These are phyloP conservation scores for Tulasnella calospora DNA, from an alignment of 768 basidiomycete species.

Conservation along the genomic window DNA sequence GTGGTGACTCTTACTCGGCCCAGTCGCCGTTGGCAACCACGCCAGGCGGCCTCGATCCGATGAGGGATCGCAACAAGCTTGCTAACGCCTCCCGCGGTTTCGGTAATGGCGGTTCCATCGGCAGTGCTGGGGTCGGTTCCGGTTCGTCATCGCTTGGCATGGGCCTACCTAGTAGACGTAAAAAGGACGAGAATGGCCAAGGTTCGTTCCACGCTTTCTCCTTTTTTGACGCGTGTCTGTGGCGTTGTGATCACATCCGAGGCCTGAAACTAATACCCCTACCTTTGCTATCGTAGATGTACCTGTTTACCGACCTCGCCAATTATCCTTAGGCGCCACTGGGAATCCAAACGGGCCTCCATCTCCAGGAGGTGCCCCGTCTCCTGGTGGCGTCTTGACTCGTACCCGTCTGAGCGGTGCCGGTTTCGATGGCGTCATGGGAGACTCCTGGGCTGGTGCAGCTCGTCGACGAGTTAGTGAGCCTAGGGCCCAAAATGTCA, in stretches of 20 bases:
- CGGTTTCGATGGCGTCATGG: conserved; percentile 27
- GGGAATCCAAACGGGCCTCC: conserved; percentile 10
- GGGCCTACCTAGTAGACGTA: conserved; percentile 13
- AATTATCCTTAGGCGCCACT: conserved; percentile 19
- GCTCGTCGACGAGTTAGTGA: conserved; percentile 10
- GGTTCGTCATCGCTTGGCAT: conserved; percentile 12
- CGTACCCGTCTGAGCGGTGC: conserved; percentile 19
- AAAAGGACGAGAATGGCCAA: conserved; percentile 24
- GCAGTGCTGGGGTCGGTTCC: background rate
- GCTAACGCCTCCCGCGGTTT: conserved; percentile 12
- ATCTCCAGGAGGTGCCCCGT: conserved; percentile 11
- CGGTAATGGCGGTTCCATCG: conserved; percentile 6
- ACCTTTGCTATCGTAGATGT: background rate
- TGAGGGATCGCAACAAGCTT: conserved; percentile 22
- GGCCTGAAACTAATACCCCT: background rate
- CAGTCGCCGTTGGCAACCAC: conserved; percentile 15
- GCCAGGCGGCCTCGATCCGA: conserved; percentile 12
- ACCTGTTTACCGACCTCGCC: conserved; percentile 25
- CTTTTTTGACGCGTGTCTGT: background rate
- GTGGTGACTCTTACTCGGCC: conserved; percentile 22
- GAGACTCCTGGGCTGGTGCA: conserved; percentile 21
- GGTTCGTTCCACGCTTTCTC: background rate
- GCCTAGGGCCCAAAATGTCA: conserved; percentile 5
- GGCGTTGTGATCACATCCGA: conserved; percentile 8
- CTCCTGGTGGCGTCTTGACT: background rate